These are phyloP conservation scores for Neurospora sp. DNA, from an alignment of 495 filamentous ascomycete species.

Conservation along the genomic window DNA sequence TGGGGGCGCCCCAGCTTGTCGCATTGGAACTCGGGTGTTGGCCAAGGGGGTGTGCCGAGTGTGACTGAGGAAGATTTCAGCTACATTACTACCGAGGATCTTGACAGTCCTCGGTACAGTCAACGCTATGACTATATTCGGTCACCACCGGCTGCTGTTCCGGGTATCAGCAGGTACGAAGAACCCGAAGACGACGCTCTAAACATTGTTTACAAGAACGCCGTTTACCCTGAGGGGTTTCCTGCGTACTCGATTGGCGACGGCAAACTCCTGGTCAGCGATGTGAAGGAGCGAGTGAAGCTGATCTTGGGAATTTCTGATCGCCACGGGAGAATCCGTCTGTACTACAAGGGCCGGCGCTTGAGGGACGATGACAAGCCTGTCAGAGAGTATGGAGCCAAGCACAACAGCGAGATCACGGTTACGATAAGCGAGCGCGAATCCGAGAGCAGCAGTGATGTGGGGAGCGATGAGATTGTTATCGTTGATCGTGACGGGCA, in stretches of 20 bases:
- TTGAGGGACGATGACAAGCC: constrained; percentile 56
- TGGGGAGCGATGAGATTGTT: constrained; percentile 35
- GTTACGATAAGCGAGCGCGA: constrained; percentile 42
- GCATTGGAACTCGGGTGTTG: constrained; percentile 44
- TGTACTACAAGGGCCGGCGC: constrained; percentile 76
- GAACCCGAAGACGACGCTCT: constrained; percentile 61
- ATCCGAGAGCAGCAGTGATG: constrained; percentile 40
- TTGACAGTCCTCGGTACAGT: constrained; percentile 24
- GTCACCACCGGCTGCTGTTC: constrained; percentile 11
- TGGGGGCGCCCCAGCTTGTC: constrained; percentile 48
- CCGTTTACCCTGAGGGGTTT: constrained; percentile 69
- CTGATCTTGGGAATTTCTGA: constrained; percentile 50
- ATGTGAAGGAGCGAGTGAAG: constrained; percentile 55
- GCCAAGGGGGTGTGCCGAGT: constrained; percentile 37
- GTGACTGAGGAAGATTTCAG: constrained; percentile 71
- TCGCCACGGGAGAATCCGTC: constrained; percentile 48
- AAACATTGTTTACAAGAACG: constrained; percentile 58
- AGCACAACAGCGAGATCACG: constrained; percentile 66
- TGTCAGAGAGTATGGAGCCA: constrained; percentile 64
- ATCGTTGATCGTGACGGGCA: constrained; percentile 19
- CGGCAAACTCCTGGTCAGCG: constrained; percentile 57
- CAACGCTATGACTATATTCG: neutral
- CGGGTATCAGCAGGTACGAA: constrained; percentile 13
- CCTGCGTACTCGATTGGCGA: constrained; percentile 74
- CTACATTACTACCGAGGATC: constrained; percentile 69